Evolutionary conservation across 1,284 basidiomycete genomes (phyloP).

Genomic region (Mycosarcoma mackinlayi): DNA sequence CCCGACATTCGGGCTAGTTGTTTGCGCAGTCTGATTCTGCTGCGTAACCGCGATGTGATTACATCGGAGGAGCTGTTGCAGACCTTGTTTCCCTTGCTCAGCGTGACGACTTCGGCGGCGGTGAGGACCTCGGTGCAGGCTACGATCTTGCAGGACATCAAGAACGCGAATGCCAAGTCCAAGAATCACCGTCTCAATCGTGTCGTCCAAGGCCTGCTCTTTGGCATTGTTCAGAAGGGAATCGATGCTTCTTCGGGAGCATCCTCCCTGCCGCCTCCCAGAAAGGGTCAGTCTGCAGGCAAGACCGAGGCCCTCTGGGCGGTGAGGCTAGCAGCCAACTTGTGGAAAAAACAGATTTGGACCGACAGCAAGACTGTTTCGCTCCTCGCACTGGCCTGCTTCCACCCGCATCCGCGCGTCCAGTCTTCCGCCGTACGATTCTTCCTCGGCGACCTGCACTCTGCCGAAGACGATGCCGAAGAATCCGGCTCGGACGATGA

Average conservation of each 20-base stretch:
- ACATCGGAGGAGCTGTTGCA: constrained; percentile 91
- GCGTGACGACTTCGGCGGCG: constrained; percentile 81
- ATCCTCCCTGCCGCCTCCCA: constrained; percentile 15
- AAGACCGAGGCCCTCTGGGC: constrained; percentile 92
- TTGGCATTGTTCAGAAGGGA: constrained; percentile 92
- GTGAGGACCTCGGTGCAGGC: constrained; percentile 88
- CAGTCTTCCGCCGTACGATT: constrained; percentile 97
- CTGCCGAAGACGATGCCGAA: constrained; percentile 60
- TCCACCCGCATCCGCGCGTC: constrained; percentile 93
- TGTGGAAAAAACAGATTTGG: constrained; percentile 96
- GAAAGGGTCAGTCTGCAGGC: constrained; percentile 71
- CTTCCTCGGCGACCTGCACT: constrained; percentile 79
- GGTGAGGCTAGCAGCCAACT: constrained; percentile 89
- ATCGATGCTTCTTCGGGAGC: constrained; percentile 70
- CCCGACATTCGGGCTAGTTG: constrained; percentile 60
- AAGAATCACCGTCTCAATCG: constrained; percentile 97
- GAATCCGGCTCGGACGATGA: constrained; percentile 46
- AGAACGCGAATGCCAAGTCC: constrained; percentile 85
- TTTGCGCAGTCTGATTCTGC: constrained; percentile 73
- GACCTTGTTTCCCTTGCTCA: constrained; percentile 90
- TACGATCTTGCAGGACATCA: constrained; percentile 95
- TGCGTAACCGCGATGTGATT: constrained; percentile 92
- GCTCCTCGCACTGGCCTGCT: constrained; percentile 89
- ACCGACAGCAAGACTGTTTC: constrained; percentile 92
- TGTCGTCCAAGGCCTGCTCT: constrained; percentile 94